phyloP scores from a whole-genome alignment of 2,329 filamentous ascomycete genomes.

The Xylariaceae sp. region DNA sequence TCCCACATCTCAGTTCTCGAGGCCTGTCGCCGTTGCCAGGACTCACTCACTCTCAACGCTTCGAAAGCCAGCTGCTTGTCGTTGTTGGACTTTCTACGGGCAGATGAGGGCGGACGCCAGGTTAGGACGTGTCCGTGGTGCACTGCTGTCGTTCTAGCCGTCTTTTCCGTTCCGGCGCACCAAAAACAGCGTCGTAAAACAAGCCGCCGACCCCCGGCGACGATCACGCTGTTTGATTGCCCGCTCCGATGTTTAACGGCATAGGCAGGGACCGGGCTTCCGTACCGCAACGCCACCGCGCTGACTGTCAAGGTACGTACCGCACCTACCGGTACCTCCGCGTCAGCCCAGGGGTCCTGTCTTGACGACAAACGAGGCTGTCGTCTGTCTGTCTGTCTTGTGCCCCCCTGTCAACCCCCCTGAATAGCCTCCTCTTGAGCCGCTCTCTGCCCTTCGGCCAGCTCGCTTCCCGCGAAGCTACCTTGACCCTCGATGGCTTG shows the following conservation, averaged over 20 bases:
- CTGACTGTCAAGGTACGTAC: constrained; percentile 6
- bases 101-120: too few species aligned
- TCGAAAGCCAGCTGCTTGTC: too few species aligned
- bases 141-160: too few species aligned
- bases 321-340: constrained; percentile 5
- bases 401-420: too few species aligned
- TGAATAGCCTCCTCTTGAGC: too few species aligned
- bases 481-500: constrained; percentile 10
- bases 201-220: constrained; percentile 11
- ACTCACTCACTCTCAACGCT: too few species aligned
- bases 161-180: constrained; percentile 2
- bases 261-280: constrained; percentile 10
- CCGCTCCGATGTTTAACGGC: constrained; percentile 11
- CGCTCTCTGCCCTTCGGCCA: constrained; percentile 15
- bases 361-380: not conserved
- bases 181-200: constrained; percentile 6
- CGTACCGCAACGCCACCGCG: constrained; percentile 1
- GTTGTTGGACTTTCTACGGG: too few species aligned
- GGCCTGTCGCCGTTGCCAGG: too few species aligned
- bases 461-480: constrained; percentile 16
- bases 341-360: not conserved
- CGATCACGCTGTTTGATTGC: constrained; percentile 17
- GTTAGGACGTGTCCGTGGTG: too few species aligned
- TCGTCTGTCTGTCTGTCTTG: too few species aligned
- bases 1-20: too few species aligned